Evolutionary conservation across 192 early-diverging fungal species (phyloP).

Genomic region (Podila horticola): DNA sequence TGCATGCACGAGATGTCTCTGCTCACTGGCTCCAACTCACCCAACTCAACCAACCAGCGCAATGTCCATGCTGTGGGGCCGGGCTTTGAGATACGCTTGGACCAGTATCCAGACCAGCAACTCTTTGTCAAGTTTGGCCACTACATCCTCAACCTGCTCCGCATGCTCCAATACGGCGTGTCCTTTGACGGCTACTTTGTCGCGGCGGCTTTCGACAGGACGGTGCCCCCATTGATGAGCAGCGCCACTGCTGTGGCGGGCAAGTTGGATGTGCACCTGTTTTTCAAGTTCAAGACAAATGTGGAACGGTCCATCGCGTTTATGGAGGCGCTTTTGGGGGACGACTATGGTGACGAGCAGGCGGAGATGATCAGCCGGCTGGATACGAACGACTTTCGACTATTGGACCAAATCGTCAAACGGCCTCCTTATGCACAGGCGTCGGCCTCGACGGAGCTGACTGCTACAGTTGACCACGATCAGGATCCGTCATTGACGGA

Average conservation of each 20-base stretch:
- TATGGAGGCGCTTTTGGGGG: slow-evolving; percentile 35
- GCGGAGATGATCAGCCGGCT: slow-evolving; percentile 13
- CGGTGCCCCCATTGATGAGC: slow-evolving; percentile 22
- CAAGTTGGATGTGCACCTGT: slow-evolving; percentile 20
- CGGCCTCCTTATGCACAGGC: slow-evolving; percentile 22
- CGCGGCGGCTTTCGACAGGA: slow-evolving; percentile 31
- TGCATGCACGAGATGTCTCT: slow-evolving; percentile 19
- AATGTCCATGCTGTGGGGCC: slow-evolving; percentile 24
- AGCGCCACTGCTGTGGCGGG: not conserved
- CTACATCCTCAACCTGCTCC: slow-evolving; percentile 36
- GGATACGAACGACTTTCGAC: slow-evolving; percentile 34
- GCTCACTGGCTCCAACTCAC: not conserved
- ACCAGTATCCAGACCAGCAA: slow-evolving; percentile 37
- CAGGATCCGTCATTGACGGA: not conserved
- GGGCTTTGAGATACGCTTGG: slow-evolving; percentile 37
- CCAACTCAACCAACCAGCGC: not conserved
- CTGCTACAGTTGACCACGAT: not conserved
- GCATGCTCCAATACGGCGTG: slow-evolving; percentile 41
- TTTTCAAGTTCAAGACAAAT: slow-evolving; percentile 27
- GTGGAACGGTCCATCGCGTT: slow-evolving; percentile 39
- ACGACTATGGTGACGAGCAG: slow-evolving; percentile 27
- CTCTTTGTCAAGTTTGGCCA: slow-evolving; percentile 34
- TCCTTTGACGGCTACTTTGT: slow-evolving; percentile 27
- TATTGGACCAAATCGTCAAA: slow-evolving; percentile 31
- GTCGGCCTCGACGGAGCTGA: not conserved